Evolutionary conservation across 176 grass and related monocot species (phyloP).

Genomic region (Paspalum notatum): DNA sequence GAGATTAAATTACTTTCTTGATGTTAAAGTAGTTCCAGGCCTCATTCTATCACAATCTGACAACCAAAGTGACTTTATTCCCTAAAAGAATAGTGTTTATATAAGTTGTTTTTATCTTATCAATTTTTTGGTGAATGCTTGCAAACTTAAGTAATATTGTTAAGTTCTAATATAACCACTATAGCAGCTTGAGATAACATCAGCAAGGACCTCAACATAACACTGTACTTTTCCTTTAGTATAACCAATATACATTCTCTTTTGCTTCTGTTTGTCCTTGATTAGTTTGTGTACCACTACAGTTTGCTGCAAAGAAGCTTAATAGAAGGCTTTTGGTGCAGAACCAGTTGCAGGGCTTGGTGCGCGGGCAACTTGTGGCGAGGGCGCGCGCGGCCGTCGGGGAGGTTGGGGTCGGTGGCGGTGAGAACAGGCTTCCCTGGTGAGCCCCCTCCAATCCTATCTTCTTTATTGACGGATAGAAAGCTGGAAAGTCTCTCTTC

Average conservation of each 20-base stretch:
- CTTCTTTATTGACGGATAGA: too few relatives aligned
- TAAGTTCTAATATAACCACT: background rate
- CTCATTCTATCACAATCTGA: too few relatives aligned
- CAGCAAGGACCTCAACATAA: background rate
- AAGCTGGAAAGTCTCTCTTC: too few relatives aligned
- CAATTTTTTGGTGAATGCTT: background rate
- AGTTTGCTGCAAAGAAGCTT: slow-evolving; percentile 93
- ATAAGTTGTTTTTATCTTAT: slow-evolving; percentile 8
- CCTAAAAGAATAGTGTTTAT: too few relatives aligned
- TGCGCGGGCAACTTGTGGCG: background rate
- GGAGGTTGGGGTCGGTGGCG: too few relatives aligned
- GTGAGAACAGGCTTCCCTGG: too few relatives aligned
- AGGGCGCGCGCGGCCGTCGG: too few relatives aligned
- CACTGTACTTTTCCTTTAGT: background rate
- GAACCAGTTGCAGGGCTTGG: slow-evolving; percentile 76
- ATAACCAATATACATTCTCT: background rate
- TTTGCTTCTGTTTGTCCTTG: slow-evolving; percentile 21
- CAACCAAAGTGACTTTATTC: too few relatives aligned
- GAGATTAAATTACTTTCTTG: too few relatives aligned
- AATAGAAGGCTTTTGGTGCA: slow-evolving; percentile 83
- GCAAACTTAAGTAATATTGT: background rate
- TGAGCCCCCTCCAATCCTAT: too few relatives aligned
- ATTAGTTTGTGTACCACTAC: slow-evolving; percentile 37
- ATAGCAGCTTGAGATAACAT: background rate
- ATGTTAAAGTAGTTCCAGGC: too few relatives aligned